Evolutionary conservation across 768 basidiomycete species (phyloP).

Genomic region (Phylloporus sp.): DNA sequence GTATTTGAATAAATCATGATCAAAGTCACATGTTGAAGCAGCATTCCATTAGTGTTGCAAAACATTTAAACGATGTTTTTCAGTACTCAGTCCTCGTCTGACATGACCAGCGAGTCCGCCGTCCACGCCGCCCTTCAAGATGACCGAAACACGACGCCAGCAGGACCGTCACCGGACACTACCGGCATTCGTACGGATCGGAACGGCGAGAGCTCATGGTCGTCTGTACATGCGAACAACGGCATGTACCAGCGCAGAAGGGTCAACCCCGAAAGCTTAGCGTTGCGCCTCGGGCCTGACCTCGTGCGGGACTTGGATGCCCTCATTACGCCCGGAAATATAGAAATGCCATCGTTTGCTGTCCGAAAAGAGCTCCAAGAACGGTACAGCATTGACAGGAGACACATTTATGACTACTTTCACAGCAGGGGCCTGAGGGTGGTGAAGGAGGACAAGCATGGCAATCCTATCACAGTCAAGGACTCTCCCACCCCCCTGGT

Average conservation of each 20-base stretch:
- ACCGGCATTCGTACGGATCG: constrained; percentile 10
- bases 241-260: constrained; percentile 35
- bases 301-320: constrained; percentile 70
- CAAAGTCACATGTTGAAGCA: constrained; percentile 13
- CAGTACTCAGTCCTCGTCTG: constrained; percentile 2
- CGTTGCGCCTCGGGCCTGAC: constrained; percentile 60
- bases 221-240: constrained; percentile 2
- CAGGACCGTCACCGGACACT: constrained; percentile 4
- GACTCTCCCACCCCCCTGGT: constrained; percentile 23
- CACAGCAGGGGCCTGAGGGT: constrained; percentile 61
- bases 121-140: background rate
- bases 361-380: constrained; percentile 68
- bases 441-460: constrained; percentile 60
- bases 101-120: constrained; percentile 12
- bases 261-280: constrained; percentile 68
- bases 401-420: constrained; percentile 79
- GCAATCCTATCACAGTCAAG: constrained; percentile 38
- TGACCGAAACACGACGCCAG: background rate
- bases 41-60: constrained; percentile 17
- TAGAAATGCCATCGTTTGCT: constrained; percentile 72
- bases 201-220: background rate
- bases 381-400: constrained; percentile 63
- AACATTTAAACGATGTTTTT: constrained; percentile 14
- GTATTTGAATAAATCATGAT: background rate
- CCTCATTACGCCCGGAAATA: constrained; percentile 61